Percentiles rank a stretch among this genome's conserved stretches.
phyloP scores from a whole-genome alignment of 345 rosid genomes.

The Sisymbrium altissimum region DNA sequence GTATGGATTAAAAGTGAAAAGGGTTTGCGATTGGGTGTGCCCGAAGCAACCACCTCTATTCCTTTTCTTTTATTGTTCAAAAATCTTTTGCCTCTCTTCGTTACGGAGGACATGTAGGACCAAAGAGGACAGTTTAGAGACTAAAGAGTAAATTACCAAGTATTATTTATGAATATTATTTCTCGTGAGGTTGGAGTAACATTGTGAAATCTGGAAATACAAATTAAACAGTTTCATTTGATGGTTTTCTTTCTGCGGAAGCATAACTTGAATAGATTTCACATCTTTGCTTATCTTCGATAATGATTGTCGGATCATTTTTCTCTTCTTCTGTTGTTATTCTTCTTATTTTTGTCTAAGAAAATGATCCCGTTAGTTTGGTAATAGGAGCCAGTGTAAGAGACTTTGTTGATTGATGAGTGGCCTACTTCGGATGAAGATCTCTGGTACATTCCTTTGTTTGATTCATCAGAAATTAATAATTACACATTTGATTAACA shows the following conservation, averaged over 20 bases:
- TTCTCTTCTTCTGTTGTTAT: not conserved
- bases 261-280: not conserved
- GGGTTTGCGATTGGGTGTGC: not conserved
- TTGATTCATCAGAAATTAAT: not conserved
- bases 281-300: not conserved
- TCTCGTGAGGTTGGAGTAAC: not conserved
- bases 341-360: not conserved
- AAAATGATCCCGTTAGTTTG: not conserved
- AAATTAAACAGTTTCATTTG: not conserved
- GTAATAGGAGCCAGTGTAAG: constrained; percentile 2
- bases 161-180: not conserved
- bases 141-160: constrained; percentile 17
- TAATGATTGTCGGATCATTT: not conserved
- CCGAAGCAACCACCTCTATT: constrained; percentile 17
- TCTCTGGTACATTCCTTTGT: not conserved
- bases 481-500: not conserved
- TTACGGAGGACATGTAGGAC: constrained; percentile 23
- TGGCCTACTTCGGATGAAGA: constrained; percentile 1
- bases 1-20: constrained; percentile 1
- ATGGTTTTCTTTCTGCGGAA: not conserved
- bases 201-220: not conserved
- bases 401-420: not conserved
- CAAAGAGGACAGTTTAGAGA: constrained; percentile 10
- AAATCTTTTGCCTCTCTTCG: not conserved
- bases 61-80: constrained; percentile 11